Evolutionary conservation across 148 eudicot genomes (phyloP).

Genomic region (Vaccinium macrocarpon): DNA sequence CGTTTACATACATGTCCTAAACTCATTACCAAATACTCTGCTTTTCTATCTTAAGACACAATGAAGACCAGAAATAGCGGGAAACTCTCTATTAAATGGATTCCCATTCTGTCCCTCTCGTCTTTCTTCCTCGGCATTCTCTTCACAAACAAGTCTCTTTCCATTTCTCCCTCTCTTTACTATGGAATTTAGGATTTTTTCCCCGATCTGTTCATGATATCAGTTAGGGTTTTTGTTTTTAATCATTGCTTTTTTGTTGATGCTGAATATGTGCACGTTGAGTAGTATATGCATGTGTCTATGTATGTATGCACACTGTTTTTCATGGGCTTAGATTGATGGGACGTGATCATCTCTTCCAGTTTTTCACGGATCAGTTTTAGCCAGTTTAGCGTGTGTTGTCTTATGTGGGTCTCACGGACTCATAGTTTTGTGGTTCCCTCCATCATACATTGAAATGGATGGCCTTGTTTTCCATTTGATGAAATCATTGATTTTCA

Average conservation of each 20-base stretch:
- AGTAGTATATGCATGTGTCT: background rate
- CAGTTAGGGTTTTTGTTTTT: background rate
- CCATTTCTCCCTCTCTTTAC: background rate
- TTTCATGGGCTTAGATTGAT: background rate
- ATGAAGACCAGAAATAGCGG: slow-evolving; percentile 60
- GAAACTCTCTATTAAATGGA: slow-evolving; percentile 62
- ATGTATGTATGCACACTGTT: background rate
- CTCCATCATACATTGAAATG: background rate
- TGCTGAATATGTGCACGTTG: background rate
- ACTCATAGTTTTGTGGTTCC: background rate
- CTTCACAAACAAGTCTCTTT: slow-evolving; percentile 62
- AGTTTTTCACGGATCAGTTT: background rate
- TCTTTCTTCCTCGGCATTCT: slow-evolving; percentile 78
- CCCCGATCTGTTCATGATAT: background rate
- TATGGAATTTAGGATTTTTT: background rate
- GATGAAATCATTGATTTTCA: no score
- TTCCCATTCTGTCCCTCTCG: slow-evolving; percentile 52
- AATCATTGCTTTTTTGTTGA: background rate
- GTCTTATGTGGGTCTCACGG: no score
- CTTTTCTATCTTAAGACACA: slow-evolving; percentile 3
- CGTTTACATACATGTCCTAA: no score
- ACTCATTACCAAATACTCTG: background rate
- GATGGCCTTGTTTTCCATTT: no score
- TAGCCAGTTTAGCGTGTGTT: background rate
- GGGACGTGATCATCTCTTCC: background rate